Evolutionary conservation across 345 rosid species (phyloP).

Genomic region (Ceriops decandra): DNA sequence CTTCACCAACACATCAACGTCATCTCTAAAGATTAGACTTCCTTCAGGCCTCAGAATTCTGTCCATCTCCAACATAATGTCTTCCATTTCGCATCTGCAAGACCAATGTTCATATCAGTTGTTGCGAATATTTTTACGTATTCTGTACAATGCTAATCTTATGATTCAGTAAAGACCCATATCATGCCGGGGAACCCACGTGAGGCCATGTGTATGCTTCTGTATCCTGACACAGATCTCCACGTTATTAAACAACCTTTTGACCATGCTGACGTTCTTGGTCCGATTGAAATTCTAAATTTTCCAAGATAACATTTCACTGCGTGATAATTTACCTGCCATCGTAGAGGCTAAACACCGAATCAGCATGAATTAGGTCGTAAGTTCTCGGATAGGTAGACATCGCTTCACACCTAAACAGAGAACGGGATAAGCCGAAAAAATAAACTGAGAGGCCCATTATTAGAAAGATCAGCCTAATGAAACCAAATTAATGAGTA

Average conservation of each 20-base stretch:
- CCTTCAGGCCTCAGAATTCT: conserved; percentile 67
- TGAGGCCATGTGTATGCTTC: neutral
- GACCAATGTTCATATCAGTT: neutral
- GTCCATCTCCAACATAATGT: conserved; percentile 60
- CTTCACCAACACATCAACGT: conserved; percentile 50
- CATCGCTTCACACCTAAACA: conserved; percentile 54
- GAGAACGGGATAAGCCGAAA: neutral
- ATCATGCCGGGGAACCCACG: neutral
- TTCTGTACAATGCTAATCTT: no score
- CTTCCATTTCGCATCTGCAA: conserved; percentile 50
- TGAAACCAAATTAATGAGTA: neutral
- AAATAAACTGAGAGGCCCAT: neutral
- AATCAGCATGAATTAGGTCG: conserved; percentile 46
- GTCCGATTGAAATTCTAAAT: neutral
- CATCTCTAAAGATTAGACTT: conserved; percentile 52
- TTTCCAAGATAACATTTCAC: no score
- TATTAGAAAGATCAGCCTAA: neutral
- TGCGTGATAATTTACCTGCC: conserved; percentile 24
- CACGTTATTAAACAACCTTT: neutral
- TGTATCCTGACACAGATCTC: neutral
- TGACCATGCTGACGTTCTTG: no score
- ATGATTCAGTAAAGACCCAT: neutral
- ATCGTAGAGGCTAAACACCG: conserved; percentile 33
- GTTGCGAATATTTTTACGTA: neutral
- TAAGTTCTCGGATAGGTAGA: conserved; percentile 59